Evolutionary conservation across 352 stramenopile genomes (phyloP), one percentile per base, ranked within the genome.

Genomic region (Pythium aphanidermatum): DNA sequence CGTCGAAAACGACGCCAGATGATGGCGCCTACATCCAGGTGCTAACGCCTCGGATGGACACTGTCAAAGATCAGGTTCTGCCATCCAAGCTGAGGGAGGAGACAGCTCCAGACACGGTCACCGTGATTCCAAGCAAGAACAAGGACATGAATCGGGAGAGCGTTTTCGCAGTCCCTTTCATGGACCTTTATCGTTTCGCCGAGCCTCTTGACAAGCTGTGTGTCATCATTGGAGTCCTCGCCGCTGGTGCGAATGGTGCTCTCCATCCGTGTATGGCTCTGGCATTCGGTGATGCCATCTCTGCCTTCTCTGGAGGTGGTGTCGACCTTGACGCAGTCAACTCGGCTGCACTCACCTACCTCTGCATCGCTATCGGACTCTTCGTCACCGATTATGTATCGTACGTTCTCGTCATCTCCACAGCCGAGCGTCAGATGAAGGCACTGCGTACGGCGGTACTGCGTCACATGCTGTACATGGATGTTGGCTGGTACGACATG

Each of bases 251-350:
- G 30, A 74, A 74, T 33, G 63, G 63, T 9, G 59, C 51, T 17
- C 46, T 65, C 1, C 64, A 65, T 46, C 60, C 63, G 20, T 74
- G 59, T 21, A 70, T 74, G 63, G 63, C 63, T 28, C 32, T 74
- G 2, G 52, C 70, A 26, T 74, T 74, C 29, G 59, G 59, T 11
- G 59, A 68, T 6, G 59, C 59, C 14, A 68, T 68, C 28, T 53
- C 42, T 3, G 57, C 37, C 16, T 68, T 68, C 25, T 48, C 63
- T 25, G 53, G 53, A 20, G 63, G 57, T 17, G 49, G 57, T 24
- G 29, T 51, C 21, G 26, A 49, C n/a, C 40, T 47, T 5, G 51
- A 19, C 52, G 40, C 23, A 34, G 45, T 24, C n/a, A n/a, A n/a
- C n/a, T 23, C 19, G 13, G 43, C 49, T 2, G 55, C 55, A 28